Evolutionary conservation across 768 basidiomycete species (phyloP), one percentile per base, ranked within the genome.

Genomic region (Exidia glandulosa): DNA sequence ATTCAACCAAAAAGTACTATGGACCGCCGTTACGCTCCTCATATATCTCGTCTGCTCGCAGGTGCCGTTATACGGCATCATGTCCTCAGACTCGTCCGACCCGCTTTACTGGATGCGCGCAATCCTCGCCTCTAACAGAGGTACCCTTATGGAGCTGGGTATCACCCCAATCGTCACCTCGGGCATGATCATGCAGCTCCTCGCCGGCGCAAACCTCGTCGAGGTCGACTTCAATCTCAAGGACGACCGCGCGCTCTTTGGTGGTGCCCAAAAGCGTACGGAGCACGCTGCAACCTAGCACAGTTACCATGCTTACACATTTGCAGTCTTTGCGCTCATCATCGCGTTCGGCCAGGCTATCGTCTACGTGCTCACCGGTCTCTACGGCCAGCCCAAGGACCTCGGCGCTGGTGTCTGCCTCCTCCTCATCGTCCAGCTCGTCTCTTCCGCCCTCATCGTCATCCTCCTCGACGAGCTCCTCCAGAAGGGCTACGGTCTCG

Each of bases 101-200:
- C 96, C 96, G 14, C 85, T 99, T 47, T 97, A 96, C 79, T 98
- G 95, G 96, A 94, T 97, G 88, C 90, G 95, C 75, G 95, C 95
- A 77, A 98, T 99, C 76, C 84, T 99, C 62, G 95, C 96, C 27
- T 96, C 93, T 6, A 98, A 98, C 77, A 84, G 95, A 62, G 96
- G 96, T 64, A 98, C 96, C 1, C 86, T 98, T 63, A 99, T 99
- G 96, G 96, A 99, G 75, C 85, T 99, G 62, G 95, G 96, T 62
- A 98, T 98, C 67, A 94, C 86, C 31, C 96, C 96, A 41, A 96
- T 98, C 70, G 84, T 98, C 71, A 99, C 96, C 10, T 90, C 88
- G 57, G 96, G 96, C 68, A 98, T 97, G 95, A 99, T 97, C 74
- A 98, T 99, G 91, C 96, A 99, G 75, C 86, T 99, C 48, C 81